These are phyloP conservation scores for Solanum aculeatissimum DNA, from an alignment of 305 asterid species.

Conservation along the genomic window DNA sequence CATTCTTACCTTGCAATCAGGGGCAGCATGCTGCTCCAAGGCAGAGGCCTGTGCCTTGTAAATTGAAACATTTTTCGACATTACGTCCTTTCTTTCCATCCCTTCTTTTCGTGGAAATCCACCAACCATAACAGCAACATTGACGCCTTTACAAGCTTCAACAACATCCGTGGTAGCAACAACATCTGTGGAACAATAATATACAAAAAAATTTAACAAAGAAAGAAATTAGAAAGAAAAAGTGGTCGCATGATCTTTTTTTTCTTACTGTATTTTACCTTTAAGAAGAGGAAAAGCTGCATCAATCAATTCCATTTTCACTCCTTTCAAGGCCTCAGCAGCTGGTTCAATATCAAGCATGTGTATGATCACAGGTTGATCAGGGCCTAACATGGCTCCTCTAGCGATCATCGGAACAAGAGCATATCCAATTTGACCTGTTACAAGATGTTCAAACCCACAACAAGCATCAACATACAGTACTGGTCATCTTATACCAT, in stretches of 20 bases:
- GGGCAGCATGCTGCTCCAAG: conserved; percentile 57
- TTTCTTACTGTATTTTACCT: conserved; percentile 19
- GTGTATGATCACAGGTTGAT: conserved; percentile 76
- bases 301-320: conserved; percentile 74
- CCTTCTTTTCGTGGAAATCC: conserved; percentile 72
- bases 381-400: conserved; percentile 73
- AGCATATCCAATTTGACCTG: conserved; percentile 91
- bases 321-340: conserved; percentile 45
- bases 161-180: conserved; percentile 62
- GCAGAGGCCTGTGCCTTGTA: conserved; percentile 83
- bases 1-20: conserved; percentile 57
- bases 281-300: conserved; percentile 82
- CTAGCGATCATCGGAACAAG: conserved; percentile 82
- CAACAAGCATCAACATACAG: background rate
- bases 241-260: background rate
- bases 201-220: background rate
- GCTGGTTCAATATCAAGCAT: conserved; percentile 71
- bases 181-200: conserved; percentile 27
- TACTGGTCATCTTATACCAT: background rate
- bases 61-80: conserved; percentile 66
- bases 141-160: conserved; percentile 63
- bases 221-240: background rate
- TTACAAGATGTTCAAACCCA: background rate
- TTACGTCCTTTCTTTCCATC: conserved; percentile 77
- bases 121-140: conserved; percentile 65